Evolutionary conservation across 2,329 filamentous ascomycete species (phyloP), one percentile per base, ranked within the genome.

Genomic region (Calonectria hongkongensis): DNA sequence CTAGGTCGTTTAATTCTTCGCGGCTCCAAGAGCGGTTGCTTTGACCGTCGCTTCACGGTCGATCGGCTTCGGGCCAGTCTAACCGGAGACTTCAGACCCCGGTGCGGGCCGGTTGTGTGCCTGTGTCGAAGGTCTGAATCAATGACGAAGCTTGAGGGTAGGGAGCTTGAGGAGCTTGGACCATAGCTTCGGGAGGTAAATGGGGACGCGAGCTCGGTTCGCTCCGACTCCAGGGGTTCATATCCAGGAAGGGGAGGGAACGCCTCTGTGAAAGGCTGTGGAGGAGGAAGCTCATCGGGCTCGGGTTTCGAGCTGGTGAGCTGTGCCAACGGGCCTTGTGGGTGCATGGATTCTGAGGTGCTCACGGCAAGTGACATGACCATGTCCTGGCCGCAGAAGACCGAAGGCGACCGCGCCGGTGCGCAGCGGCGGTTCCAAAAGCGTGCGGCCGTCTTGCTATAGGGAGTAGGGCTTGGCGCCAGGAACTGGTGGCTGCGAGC

Each of bases 291-390:
- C 36, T 79, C 75, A 25, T 80, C 75, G 28, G 70, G 60, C 25
- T 79, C 80, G 16, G 77, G 67, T 43, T 75, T 76, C 18, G 88
- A 88, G 67, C 84, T 84, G n/a, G 89, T 88, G 50, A 93, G 86
- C 76, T 90, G 89, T 2, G 91, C 91, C 68, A 94, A 79, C 12
- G 91, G 90, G 3, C 90, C 91, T 66, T 89, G 85, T 0, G 88
- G 89, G 76, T 92, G 89, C 92, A 94, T 93, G 2, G 88, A 88
- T 50, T 92, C 90, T 2, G 91, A 88, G 1, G 92, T 93, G 83
- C 90, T 92, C 36, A 92, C 84, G 1, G 88, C 87, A 66, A 94
- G 85, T 13, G 92, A 93, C 78, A 93, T 84, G 50, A 88, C 87
- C 87, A 94, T 92, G 74, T 93, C 91, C 48, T 89, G 87, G 13